Percentiles rank a stretch among this genome's conserved stretches.
Evolutionary conservation across 1,284 basidiomycete genomes (phyloP).

Genomic region (Malassezia restricta): DNA sequence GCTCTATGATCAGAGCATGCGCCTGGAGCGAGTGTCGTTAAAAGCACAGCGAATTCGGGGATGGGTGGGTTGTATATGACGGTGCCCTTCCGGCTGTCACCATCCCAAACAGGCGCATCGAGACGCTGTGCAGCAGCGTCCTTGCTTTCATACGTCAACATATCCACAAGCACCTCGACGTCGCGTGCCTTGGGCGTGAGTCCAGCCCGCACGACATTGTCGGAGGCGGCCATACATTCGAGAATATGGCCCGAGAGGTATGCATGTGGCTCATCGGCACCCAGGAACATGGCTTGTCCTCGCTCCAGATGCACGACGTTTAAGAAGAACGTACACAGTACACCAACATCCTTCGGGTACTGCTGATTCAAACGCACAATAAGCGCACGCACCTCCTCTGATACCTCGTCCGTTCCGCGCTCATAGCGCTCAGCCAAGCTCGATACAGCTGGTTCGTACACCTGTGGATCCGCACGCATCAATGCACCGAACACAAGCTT

Average conservation of each 20-base stretch:
- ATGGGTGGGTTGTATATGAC: slow-evolving; percentile 83
- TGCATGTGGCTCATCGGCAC: slow-evolving; percentile 91
- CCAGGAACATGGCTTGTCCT: slow-evolving; percentile 85
- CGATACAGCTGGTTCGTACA: slow-evolving; percentile 13
- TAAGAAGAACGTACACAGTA: slow-evolving; percentile 81
- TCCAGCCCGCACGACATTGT: slow-evolving; percentile 97
- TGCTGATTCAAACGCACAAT: slow-evolving; percentile 63
- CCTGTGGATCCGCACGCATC: slow-evolving; percentile 17
- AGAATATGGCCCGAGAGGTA: slow-evolving; percentile 57
- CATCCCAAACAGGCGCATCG: slow-evolving; percentile 52
- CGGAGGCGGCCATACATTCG: slow-evolving; percentile 48
- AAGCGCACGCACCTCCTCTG: slow-evolving; percentile 51
- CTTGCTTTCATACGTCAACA: slow-evolving; percentile 70
- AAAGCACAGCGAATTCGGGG: slow-evolving; percentile 79
- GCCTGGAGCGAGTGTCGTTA: slow-evolving; percentile 45
- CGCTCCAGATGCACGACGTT: slow-evolving; percentile 69
- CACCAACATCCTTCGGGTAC: slow-evolving; percentile 84
- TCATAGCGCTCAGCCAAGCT: slow-evolving; percentile 12
- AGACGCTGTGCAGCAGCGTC: slow-evolving; percentile 54
- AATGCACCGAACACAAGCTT: slow-evolving; percentile 25
- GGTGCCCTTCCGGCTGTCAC: slow-evolving; percentile 4
- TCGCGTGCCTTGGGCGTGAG: slow-evolving; percentile 93
- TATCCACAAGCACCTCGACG: slow-evolving; percentile 72
- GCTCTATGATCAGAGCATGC: slow-evolving; percentile 35
- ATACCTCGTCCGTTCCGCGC: slow-evolving; percentile 11